Evolutionary conservation across 371 early-diverging fungal species (phyloP).

Genomic region (Mucor indicus): DNA sequence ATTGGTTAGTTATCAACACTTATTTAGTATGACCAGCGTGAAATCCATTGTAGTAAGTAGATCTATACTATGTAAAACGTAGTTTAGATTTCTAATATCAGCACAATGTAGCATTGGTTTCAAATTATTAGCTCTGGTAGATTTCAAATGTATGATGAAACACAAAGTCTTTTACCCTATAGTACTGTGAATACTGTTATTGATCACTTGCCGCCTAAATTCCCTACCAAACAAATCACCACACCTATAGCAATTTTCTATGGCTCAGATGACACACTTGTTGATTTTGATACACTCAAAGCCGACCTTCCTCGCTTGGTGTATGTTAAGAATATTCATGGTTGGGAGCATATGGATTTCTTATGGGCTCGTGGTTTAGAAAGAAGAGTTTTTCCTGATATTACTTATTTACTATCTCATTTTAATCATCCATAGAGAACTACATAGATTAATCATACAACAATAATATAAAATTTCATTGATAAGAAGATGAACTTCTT

Average conservation of each 20-base stretch:
- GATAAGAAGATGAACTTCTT: too few relatives aligned
- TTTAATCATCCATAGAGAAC: slow-evolving; percentile 20
- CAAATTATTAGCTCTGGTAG: slow-evolving; percentile 86
- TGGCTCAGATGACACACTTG: slow-evolving; percentile 82
- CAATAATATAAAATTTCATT: too few relatives aligned
- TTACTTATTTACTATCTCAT: slow-evolving; percentile 24
- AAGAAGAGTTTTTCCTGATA: slow-evolving; percentile 35
- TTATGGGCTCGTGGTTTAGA: slow-evolving; percentile 67
- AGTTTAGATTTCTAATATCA: background rate
- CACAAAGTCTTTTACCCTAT: slow-evolving; percentile 58
- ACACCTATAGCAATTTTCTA: slow-evolving; percentile 88
- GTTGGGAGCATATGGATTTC: slow-evolving; percentile 80
- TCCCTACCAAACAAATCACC: slow-evolving; percentile 77
- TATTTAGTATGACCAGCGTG: slow-evolving; percentile 87
- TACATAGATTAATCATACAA: background rate
- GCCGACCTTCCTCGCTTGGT: slow-evolving; percentile 53
- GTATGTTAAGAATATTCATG: slow-evolving; percentile 55
- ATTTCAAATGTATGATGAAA: slow-evolving; percentile 93
- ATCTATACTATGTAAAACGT: background rate
- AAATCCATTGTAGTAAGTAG: slow-evolving; percentile 77
- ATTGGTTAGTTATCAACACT: slow-evolving; percentile 77
- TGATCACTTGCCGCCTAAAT: slow-evolving; percentile 54
- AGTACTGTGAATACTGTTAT: slow-evolving; percentile 36
- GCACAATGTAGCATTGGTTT: slow-evolving; percentile 76
- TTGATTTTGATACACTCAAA: slow-evolving; percentile 62